Evolutionary conservation across 2,329 filamentous ascomycete species (phyloP).

Genomic region (Trichoderma aggressivum): DNA sequence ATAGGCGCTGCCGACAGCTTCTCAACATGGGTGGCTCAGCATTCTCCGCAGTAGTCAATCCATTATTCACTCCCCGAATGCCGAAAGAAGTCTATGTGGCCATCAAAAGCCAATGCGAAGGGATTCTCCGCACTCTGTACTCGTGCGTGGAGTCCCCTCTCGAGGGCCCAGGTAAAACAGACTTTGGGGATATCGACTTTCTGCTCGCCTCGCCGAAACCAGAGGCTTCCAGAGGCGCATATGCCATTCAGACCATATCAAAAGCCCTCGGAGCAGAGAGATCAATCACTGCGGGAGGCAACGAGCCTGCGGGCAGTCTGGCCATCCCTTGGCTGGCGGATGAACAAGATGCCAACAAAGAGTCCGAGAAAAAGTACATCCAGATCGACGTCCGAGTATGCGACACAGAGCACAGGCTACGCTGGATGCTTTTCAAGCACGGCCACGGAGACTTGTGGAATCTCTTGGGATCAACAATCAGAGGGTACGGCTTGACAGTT

Average conservation of each 20-base stretch:
- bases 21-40: slow-evolving; percentile 62
- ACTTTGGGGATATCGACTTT: slow-evolving; percentile 73
- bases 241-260: slow-evolving; percentile 20
- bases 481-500: slow-evolving; percentile 62
- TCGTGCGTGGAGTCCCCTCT: slow-evolving; percentile 56
- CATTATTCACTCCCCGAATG: slow-evolving; percentile 65
- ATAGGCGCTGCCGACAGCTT: not conserved
- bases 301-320: slow-evolving; percentile 39
- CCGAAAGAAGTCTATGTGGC: slow-evolving; percentile 51
- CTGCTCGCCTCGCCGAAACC: slow-evolving; percentile 47
- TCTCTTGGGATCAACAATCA: slow-evolving; percentile 59
- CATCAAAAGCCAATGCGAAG: slow-evolving; percentile 46
- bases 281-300: slow-evolving; percentile 29
- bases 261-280: slow-evolving; percentile 44
- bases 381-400: slow-evolving; percentile 68
- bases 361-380: slow-evolving; percentile 39
- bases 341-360: not conserved
- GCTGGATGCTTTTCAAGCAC: slow-evolving; percentile 66
- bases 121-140: slow-evolving; percentile 51
- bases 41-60: slow-evolving; percentile 46
- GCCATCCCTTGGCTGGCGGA: slow-evolving; percentile 55
- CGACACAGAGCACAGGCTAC: slow-evolving; percentile 37
- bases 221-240: slow-evolving; percentile 31
- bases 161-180: slow-evolving; percentile 65
- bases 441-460: slow-evolving; percentile 71